These are phyloP conservation scores for Aspergillus biplanus DNA, from an alignment of 495 filamentous ascomycete genomes.

Conservation along the genomic window DNA sequence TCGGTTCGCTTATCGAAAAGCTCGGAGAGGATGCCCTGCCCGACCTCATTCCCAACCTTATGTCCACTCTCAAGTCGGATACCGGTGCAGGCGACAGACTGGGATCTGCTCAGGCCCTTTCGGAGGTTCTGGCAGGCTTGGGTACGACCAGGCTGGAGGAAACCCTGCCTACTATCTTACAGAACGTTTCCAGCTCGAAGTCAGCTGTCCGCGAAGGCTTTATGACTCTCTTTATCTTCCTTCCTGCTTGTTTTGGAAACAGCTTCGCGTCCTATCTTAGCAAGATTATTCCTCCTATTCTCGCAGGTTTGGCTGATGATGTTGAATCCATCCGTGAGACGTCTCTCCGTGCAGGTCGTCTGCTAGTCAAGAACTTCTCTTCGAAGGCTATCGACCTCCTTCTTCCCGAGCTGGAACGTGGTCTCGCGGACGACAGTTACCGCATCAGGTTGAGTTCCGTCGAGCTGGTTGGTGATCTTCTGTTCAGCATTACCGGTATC, in stretches of 20 bases:
- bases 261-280: constrained; percentile 95
- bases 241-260: constrained; percentile 98
- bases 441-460: constrained; percentile 97
- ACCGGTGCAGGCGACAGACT: constrained; percentile 93
- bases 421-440: constrained; percentile 92
- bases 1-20: constrained; percentile 95
- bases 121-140: constrained; percentile 92
- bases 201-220: constrained; percentile 92
- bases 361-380: constrained; percentile 97
- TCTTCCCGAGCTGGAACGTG: constrained; percentile 91
- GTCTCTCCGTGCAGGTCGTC: constrained; percentile 85
- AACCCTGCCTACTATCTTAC: constrained; percentile 92
- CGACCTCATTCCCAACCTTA: constrained; percentile 95
- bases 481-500: constrained; percentile 98
- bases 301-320: constrained; percentile 93
- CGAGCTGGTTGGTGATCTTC: constrained; percentile 91
- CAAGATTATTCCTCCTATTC: constrained; percentile 94
- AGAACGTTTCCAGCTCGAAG: constrained; percentile 93
- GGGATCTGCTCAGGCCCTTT: constrained; percentile 95
- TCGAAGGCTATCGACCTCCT: constrained; percentile 91
- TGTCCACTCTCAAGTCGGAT: constrained; percentile 96
- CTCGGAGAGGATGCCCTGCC: constrained; percentile 95
- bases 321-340: constrained; percentile 94
- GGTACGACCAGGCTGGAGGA: constrained; percentile 92
- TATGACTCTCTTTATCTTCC: constrained; percentile 99